Percentiles rank a stretch among this genome's conserved stretches.
Conservation (phyloP, 1,139 yeast genomes). For the Yamadazyma trypodendri region DNA sequence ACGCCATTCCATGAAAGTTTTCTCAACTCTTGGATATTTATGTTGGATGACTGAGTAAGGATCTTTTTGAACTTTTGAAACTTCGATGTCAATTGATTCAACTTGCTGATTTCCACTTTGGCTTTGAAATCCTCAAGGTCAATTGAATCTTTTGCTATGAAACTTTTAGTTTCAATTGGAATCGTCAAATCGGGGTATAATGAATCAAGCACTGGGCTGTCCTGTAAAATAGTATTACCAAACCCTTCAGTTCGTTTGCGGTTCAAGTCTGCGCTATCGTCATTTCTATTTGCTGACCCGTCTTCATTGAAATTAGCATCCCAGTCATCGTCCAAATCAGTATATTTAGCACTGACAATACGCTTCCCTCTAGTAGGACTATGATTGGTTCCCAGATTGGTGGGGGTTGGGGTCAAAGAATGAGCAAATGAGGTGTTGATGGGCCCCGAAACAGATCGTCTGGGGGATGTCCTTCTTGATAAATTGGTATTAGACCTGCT, state of each 20-base stretch:
- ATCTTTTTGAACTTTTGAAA: conserved; percentile 67
- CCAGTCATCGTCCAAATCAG: conserved; percentile 89
- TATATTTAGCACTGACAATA: conserved; percentile 29
- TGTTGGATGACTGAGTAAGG: conserved; percentile 53
- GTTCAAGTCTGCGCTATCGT: conserved; percentile 6
- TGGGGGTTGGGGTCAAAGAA: conserved; percentile 12
- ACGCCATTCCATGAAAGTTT: conserved; percentile 93
- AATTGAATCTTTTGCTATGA: conserved; percentile 20
- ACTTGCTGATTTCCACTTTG: conserved; percentile 40
- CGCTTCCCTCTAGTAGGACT: conserved; percentile 11
- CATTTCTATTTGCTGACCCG: conserved; percentile 1
- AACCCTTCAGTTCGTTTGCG: conserved; percentile 11
- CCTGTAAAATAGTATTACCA: conserved; percentile 19
- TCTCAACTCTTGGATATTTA: conserved; percentile 65
- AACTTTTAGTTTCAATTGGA: conserved; percentile 15
- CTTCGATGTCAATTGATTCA: conserved; percentile 59
- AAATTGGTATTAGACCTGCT: conserved; percentile 19
- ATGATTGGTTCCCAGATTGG: conserved; percentile 8
- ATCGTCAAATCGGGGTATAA: conserved; percentile 39
- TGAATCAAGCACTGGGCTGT: conserved; percentile 38
- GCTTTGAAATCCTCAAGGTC: conserved; percentile 19
- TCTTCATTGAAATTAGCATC: conserved; percentile 74
- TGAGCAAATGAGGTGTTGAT: conserved; percentile 12
- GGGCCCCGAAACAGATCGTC: conserved; percentile 19
- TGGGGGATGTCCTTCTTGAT: conserved; percentile 14